These are phyloP conservation scores for Stephanodiscus minutulus DNA, from an alignment of 108 stramenopile genomes.

Conservation along the genomic window DNA sequence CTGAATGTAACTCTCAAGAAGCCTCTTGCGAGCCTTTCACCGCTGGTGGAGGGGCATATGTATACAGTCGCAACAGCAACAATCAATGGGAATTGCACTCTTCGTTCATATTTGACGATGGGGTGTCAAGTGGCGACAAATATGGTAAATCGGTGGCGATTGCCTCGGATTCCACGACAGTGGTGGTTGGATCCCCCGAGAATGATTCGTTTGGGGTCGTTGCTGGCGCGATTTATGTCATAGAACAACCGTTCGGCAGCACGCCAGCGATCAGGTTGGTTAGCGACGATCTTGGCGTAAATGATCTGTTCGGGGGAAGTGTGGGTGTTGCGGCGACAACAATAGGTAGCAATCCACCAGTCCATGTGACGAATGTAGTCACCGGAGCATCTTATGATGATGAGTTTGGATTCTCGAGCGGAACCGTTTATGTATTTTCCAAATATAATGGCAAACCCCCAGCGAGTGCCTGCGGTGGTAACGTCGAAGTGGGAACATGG, in stretches of 20 bases:
- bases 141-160: slow-evolving; percentile 40
- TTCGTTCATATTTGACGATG: slow-evolving; percentile 27
- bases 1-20: slow-evolving; percentile 6
- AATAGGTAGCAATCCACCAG: background rate
- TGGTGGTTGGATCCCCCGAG: slow-evolving; percentile 30
- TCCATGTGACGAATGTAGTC: slow-evolving; percentile 32
- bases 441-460: slow-evolving; percentile 35
- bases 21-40: slow-evolving; percentile 10
- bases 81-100: slow-evolving; percentile 18
- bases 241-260: slow-evolving; percentile 32
- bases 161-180: slow-evolving; percentile 30
- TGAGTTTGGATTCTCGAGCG: slow-evolving; percentile 25
- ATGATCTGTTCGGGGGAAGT: slow-evolving; percentile 36
- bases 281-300: slow-evolving; percentile 30
- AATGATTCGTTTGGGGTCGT: slow-evolving; percentile 28
- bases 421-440: slow-evolving; percentile 34
- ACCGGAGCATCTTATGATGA: slow-evolving; percentile 32
- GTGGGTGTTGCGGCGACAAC: slow-evolving; percentile 27
- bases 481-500: slow-evolving; percentile 22
- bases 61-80: slow-evolving; percentile 24
- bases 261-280: slow-evolving; percentile 13
- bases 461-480: slow-evolving; percentile 28
- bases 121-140: slow-evolving; percentile 18
- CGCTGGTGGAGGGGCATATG: slow-evolving; percentile 26
- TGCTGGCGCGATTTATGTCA: slow-evolving; percentile 34